Evolutionary conservation across 2,329 filamentous ascomycete genomes (phyloP).

Genomic region (Xylariaceae sp.): DNA sequence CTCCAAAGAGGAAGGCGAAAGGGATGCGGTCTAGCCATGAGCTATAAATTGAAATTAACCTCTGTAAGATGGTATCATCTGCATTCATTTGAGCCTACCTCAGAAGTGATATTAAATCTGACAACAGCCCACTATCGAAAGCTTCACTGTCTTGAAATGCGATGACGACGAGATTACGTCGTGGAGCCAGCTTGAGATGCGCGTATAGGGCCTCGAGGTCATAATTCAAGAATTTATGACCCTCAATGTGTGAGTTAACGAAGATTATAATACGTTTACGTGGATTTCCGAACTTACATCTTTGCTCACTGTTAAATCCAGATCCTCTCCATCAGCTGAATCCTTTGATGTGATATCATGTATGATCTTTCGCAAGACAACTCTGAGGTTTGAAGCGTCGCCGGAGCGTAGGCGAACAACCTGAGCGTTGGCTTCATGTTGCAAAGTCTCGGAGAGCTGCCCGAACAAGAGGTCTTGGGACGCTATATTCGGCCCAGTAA

Average conservation of each 20-base stretch:
- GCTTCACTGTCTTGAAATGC: slow-evolving; percentile 84
- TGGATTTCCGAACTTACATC: slow-evolving; percentile 50
- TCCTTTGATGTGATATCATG: slow-evolving; percentile 63
- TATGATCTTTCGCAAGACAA: slow-evolving; percentile 75
- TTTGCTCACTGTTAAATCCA: slow-evolving; percentile 52
- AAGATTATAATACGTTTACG: background rate
- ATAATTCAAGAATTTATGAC: slow-evolving; percentile 75
- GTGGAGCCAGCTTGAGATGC: slow-evolving; percentile 60
- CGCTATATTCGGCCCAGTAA: slow-evolving; percentile 80
- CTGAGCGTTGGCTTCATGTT: slow-evolving; percentile 54
- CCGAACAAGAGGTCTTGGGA: slow-evolving; percentile 77
- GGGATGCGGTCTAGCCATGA: slow-evolving; percentile 78
- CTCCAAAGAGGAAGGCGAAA: slow-evolving; percentile 78
- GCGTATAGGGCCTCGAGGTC: slow-evolving; percentile 75
- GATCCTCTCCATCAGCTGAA: slow-evolving; percentile 61
- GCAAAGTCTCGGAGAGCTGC: slow-evolving; percentile 68
- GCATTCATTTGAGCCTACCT: slow-evolving; percentile 57
- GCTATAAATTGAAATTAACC: slow-evolving; percentile 28
- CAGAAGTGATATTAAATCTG: slow-evolving; percentile 73
- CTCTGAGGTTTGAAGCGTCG: slow-evolving; percentile 77
- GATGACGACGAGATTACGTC: slow-evolving; percentile 66
- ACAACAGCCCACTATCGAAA: slow-evolving; percentile 75
- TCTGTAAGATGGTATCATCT: slow-evolving; percentile 39
- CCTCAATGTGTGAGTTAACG: slow-evolving; percentile 48
- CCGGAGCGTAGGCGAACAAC: slow-evolving; percentile 73